Percentiles rank a stretch among this genome's conserved stretches.
These are phyloP conservation scores for Arabidopsis hybrid DNA, from an alignment of 441 rosid genomes.

Conservation along the genomic window DNA sequence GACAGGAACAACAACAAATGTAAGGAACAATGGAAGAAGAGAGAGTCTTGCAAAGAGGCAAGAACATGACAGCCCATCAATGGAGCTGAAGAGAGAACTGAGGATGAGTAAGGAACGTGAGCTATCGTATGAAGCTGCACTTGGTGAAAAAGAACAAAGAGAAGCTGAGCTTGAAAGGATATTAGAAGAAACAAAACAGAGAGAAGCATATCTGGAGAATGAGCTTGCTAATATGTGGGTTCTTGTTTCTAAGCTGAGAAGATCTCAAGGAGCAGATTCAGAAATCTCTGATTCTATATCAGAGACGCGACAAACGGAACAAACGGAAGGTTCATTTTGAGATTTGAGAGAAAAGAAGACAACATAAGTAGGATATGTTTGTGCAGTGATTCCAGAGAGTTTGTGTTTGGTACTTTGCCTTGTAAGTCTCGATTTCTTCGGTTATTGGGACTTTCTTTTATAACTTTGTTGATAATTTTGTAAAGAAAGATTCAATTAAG, in stretches of 20 bases:
- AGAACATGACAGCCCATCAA: constrained; percentile 61
- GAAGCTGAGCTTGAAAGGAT: constrained; percentile 79
- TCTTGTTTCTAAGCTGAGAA: constrained; percentile 89
- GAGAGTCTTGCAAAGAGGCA: constrained; percentile 56
- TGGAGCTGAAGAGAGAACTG: constrained; percentile 83
- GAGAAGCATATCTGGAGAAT: constrained; percentile 95
- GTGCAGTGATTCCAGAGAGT: constrained; percentile 37
- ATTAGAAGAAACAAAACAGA: constrained; percentile 87
- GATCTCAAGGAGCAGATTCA: constrained; percentile 59
- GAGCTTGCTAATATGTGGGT: constrained; percentile 99
- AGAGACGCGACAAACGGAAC: constrained; percentile 37
- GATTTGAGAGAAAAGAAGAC: constrained; percentile 31
- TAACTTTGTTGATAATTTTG: constrained; percentile 33
- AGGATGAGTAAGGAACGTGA: constrained; percentile 80
- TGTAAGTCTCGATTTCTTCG: too few species aligned
- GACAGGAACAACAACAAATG: constrained; percentile 52
- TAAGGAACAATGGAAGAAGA: constrained; percentile 61
- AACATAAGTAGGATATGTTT: constrained; percentile 26
- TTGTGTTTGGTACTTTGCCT: not conserved
- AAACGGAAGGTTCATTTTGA: constrained; percentile 41
- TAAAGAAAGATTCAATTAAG: constrained; percentile 26
- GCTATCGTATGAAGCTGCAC: constrained; percentile 71
- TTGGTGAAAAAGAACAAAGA: constrained; percentile 72
- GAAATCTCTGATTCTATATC: constrained; percentile 49
- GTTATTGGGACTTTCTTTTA: not conserved